Conservation (phyloP, 345 rosid genomes). For the Acer campestre region DNA sequence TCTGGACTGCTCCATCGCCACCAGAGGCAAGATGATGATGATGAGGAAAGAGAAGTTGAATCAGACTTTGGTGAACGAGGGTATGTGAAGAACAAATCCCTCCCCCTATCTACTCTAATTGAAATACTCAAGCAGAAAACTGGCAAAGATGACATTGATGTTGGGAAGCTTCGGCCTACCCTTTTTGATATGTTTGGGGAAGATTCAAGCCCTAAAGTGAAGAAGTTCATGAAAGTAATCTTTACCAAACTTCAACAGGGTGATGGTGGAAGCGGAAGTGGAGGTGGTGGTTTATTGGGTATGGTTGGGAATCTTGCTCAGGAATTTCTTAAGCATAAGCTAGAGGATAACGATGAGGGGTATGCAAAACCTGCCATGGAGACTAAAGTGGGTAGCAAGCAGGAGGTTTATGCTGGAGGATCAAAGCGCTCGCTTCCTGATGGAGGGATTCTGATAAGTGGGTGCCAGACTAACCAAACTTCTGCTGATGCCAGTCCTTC, state of each 20-base stretch:
- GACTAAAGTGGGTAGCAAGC: constrained; percentile 61
- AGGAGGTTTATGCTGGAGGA: constrained; percentile 87
- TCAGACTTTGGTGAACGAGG: constrained; percentile 40
- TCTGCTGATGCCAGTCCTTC: constrained; percentile 95
- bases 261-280: constrained; percentile 34
- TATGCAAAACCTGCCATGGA: constrained; percentile 75
- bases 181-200: constrained; percentile 85
- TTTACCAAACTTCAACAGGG: constrained; percentile 52
- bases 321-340: constrained; percentile 79
- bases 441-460: constrained; percentile 83
- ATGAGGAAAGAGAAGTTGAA: constrained; percentile 36
- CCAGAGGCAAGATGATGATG: constrained; percentile 38
- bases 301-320: constrained; percentile 82
- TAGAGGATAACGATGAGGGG: constrained; percentile 61
- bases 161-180: constrained; percentile 85
- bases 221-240: constrained; percentile 91
- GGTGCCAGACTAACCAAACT: constrained; percentile 91
- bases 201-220: constrained; percentile 89
- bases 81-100: constrained; percentile 58
- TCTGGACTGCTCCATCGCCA: constrained; percentile 45
- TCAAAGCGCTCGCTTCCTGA: constrained; percentile 63
- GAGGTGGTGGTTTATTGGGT: constrained; percentile 74
- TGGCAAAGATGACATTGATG: constrained; percentile 73
- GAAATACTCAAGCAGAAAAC: constrained; percentile 90
- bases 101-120: constrained; percentile 81